A percentile compares a stretch with the other conserved stretches of the same genome.
Conservation (phyloP, 768 basidiomycete species). For the Phlegmacium glaucopus region DNA sequence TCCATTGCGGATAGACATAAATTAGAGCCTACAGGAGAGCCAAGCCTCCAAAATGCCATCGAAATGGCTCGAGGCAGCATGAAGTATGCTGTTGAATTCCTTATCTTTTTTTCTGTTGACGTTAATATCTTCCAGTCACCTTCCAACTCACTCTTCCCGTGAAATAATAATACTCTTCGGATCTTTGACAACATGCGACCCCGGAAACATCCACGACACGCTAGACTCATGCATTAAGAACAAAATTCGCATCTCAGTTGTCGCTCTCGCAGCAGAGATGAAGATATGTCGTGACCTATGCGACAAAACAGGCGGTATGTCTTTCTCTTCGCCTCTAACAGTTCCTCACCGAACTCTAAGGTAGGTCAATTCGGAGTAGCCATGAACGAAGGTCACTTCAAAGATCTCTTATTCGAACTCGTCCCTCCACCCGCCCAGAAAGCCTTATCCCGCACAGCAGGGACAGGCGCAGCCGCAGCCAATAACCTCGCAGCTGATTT, state of each 20-base stretch:
- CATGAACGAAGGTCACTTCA: slow-evolving; percentile 96
- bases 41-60: slow-evolving; percentile 95
- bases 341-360: slow-evolving; percentile 9
- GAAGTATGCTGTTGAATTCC: slow-evolving; percentile 50
- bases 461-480: slow-evolving; percentile 25
- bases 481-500: slow-evolving; percentile 77
- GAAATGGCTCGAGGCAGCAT: slow-evolving; percentile 94
- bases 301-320: slow-evolving; percentile 86
- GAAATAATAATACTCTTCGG: slow-evolving; percentile 95
- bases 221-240: slow-evolving; percentile 80
- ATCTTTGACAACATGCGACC: slow-evolving; percentile 94
- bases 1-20: slow-evolving; percentile 82
- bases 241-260: slow-evolving; percentile 88
- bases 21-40: slow-evolving; percentile 88
- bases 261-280: slow-evolving; percentile 96
- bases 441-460: slow-evolving; percentile 41
- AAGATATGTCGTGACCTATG: slow-evolving; percentile 93
- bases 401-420: slow-evolving; percentile 92
- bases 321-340: slow-evolving; percentile 1
- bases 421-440: slow-evolving; percentile 92
- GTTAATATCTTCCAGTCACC: slow-evolving; percentile 55
- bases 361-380: slow-evolving; percentile 92
- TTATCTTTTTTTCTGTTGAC: background rate
- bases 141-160: slow-evolving; percentile 96
- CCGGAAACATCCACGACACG: slow-evolving; percentile 93